Conservation (phyloP, 2,329 filamentous ascomycete genomes). For the Akanthomyces lecanii region DNA sequence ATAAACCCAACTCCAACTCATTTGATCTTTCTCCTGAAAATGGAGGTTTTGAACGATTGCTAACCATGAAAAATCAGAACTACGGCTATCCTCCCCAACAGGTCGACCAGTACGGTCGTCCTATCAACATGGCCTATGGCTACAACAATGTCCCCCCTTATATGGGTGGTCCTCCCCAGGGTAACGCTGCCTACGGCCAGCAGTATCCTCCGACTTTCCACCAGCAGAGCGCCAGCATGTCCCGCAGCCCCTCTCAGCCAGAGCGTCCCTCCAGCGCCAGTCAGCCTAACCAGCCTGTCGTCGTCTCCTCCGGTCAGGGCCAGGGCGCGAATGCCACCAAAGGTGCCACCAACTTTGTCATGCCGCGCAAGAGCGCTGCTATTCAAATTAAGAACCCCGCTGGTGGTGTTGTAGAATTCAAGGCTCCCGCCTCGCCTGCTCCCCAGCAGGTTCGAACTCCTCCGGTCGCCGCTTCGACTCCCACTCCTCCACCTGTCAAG, state of each 20-base stretch:
- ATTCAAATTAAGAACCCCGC: conserved; percentile 81
- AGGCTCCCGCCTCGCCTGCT: conserved; percentile 54
- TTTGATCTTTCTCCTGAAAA: conserved; percentile 65
- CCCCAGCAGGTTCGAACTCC: conserved; percentile 60
- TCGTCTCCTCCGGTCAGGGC: conserved; percentile 55
- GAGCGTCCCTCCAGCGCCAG: conserved; percentile 62
- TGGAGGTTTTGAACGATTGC: conserved; percentile 67
- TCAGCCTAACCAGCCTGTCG: conserved; percentile 55
- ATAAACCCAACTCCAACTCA: conserved; percentile 31
- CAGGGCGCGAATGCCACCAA: conserved; percentile 49
- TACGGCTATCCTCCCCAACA: conserved; percentile 49
- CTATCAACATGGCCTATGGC: conserved; percentile 37
- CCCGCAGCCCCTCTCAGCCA: conserved; percentile 77
- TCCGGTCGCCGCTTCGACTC: conserved; percentile 67
- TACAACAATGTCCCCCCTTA: conserved; percentile 48
- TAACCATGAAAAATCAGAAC: conserved; percentile 66
- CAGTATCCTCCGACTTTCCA: conserved; percentile 38
- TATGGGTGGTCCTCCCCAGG: conserved; percentile 38
- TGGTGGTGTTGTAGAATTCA: conserved; percentile 70
- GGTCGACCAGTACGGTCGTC: conserved; percentile 37
- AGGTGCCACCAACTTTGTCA: conserved; percentile 44
- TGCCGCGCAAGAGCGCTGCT: conserved; percentile 63
- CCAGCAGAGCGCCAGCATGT: conserved; percentile 67
- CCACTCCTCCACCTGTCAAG: conserved; percentile 77
- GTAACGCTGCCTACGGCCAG: conserved; percentile 47